Conservation (phyloP, 2,329 filamentous ascomycete genomes). For the Myriosclerotinia curreyana region DNA sequence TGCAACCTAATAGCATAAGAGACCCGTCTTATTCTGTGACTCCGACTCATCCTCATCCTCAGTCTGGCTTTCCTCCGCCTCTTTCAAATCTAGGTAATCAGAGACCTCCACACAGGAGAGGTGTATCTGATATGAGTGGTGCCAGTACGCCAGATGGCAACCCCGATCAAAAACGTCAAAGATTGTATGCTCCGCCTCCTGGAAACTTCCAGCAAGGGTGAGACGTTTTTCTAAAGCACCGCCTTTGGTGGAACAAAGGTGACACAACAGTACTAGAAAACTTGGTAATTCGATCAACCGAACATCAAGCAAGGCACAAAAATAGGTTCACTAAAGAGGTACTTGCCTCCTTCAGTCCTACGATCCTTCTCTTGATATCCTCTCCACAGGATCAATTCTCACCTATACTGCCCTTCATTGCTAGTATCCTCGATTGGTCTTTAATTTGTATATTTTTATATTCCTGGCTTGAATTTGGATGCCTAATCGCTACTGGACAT, state of each 20-base stretch:
- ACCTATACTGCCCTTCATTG: neutral
- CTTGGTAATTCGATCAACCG: neutral
- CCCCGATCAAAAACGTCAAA: slow-evolving; percentile 37
- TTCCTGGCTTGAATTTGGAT: neutral
- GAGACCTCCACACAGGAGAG: slow-evolving; percentile 35
- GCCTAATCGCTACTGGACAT: neutral
- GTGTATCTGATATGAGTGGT: slow-evolving; percentile 37
- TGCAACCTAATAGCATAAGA: slow-evolving; percentile 28
- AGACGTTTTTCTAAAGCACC: neutral
- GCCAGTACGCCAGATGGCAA: slow-evolving; percentile 32
- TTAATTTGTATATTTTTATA: slow-evolving; percentile 21
- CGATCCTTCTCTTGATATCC: neutral
- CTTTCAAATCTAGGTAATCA: slow-evolving; percentile 29
- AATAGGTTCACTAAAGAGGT: neutral
- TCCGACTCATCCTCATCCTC: slow-evolving; percentile 33
- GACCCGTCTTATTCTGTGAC: slow-evolving; percentile 36
- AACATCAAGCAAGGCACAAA: neutral
- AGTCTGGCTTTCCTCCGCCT: slow-evolving; percentile 28
- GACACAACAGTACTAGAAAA: neutral
- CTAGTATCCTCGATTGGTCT: neutral
- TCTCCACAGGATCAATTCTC: neutral
- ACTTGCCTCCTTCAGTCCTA: neutral
- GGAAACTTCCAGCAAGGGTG: slow-evolving; percentile 32
- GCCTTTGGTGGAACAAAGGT: neutral
- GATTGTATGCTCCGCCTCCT: slow-evolving; percentile 35